Conservation (phyloP, 768 basidiomycete species). For the Epithele typhae region DNA sequence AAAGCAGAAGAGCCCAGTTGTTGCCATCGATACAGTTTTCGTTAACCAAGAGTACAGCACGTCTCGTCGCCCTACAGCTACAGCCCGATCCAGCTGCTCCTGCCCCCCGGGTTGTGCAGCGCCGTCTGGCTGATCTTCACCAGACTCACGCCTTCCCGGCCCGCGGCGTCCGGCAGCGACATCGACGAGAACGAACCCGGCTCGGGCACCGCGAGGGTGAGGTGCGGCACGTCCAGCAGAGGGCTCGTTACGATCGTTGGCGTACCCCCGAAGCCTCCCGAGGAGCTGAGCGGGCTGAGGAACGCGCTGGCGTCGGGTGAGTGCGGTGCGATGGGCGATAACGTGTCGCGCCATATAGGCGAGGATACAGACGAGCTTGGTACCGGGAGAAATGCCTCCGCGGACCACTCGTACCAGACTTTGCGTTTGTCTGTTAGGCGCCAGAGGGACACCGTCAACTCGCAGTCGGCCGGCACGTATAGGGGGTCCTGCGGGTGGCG, state of each 20-base stretch:
- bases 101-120: constrained; percentile 86
- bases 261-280: no score
- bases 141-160: constrained; percentile 32
- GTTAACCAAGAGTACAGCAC: no score
- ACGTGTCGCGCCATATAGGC: constrained; percentile 24
- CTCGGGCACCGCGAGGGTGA: constrained; percentile 39
- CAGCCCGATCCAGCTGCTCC: constrained; percentile 92
- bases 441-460: constrained; percentile 93
- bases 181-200: constrained; percentile 1
- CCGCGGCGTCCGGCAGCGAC: constrained; percentile 11
- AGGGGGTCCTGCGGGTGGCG: constrained; percentile 70
- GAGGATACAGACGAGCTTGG: constrained; percentile 31
- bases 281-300: constrained; percentile 5
- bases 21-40: no score
- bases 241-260: constrained; percentile 50
- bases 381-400: constrained; percentile 83
- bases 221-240: constrained; percentile 49
- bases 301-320: constrained; percentile 13
- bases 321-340: constrained; percentile 18
- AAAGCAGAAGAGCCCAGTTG: no score
- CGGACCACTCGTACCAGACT: constrained; percentile 99
- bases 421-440: constrained; percentile 82
- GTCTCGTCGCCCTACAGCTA: no score
- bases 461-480: constrained; percentile 88
- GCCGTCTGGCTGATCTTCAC: constrained; percentile 95